Base-by-base conservation (phyloP, 73 alveolate genomes). In the Breviolum minutum region DNA sequence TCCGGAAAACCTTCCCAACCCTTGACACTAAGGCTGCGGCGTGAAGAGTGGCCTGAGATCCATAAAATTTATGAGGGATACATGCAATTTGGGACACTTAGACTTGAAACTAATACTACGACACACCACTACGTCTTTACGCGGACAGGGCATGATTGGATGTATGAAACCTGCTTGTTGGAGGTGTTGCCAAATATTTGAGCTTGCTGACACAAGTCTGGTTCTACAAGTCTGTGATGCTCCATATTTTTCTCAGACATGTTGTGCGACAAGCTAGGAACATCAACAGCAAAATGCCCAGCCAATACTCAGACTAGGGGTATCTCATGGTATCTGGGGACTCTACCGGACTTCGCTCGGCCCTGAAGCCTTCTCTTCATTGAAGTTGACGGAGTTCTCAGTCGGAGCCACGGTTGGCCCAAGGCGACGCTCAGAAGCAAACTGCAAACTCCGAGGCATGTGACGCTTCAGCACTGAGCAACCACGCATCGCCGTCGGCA, bases 331-430 rank as follows among this genome's bases (percentile, higher is more conserved):
- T 19, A 30, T 17, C 62, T 77, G 26, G 90, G 71, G 48, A 12
- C 90, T 71, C 14, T 7, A 22, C 96, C 97, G 80, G 62, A 90
- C 97, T 90, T 90, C 97, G 87, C 88, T 71, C 63, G 97, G 97
- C 88, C 97, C 97, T 7, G 97, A 70, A 30, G 73, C 85, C 97
- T 90, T 90, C 97, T 90, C 97, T 48, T 90, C 97, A 27, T 71
- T 48, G 62, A 90, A 73, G 97, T 74, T 90, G 63, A 63, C 97
- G 85, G 32, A 71, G 77, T 30, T 40, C 97, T 90, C 63, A n/a
- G 90, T 20, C 71, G 22, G 90, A 26, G 27, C 12, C 63, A 6
- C 60, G 61, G 74, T 16, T 48, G 74, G 93, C n/a, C 26, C 13
- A 40, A 32, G 11, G 17, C 11, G 70, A 40, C 70, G 40, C 14